Evolutionary conservation across 1,139 yeast species (phyloP), one percentile per base, ranked within the genome.

Genomic region (Zygosaccharomyces pseudobailii): DNA sequence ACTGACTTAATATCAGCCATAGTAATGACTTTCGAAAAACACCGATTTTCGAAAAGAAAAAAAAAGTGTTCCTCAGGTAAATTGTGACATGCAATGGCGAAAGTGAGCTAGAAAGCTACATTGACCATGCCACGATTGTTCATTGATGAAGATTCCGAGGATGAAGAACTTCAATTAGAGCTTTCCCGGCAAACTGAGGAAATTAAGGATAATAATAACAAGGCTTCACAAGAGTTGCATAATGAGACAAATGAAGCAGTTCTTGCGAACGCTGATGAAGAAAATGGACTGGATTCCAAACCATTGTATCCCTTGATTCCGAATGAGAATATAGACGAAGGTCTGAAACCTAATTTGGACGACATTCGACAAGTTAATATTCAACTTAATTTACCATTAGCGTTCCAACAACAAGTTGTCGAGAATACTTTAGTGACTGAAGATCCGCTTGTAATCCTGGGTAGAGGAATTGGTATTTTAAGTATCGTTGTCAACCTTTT

Each of bases 401-500:
- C 74, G 42, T 92, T 80, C 62, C 96, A 90, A 59, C 87, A 83
- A 51, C 78, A 78, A 44, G 80, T 92, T 17, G 79, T 89, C 0
- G 83, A 83, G 48, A 95, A 87, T 54, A 57, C 74, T 52, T 71
- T 90, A 57, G 72, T 84, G 3, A 65, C 79, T 0, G 82, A 82
- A 39, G 97, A 92, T 64, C 87, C 88, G 0, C 69, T 92, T 39
- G 71, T 89, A 21, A 76, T 92, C 0, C 63, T 92, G 45, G 97
- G 96, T 0, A 77, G 83, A 48, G 98, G 98, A 0, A 71, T 92
- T 34, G 97, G 97, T 0, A 70, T 89, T 65, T 81, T 80, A 38
- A 71, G 77, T 13, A 78, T 92, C 19, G 81, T 83, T 1, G 82
- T 95, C 1, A 87, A 89, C 59, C 62, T 92, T 40, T 66, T 92